These are phyloP conservation scores for Cetradonia linearis DNA, from an alignment of 495 filamentous ascomycete species.

Conservation along the genomic window DNA sequence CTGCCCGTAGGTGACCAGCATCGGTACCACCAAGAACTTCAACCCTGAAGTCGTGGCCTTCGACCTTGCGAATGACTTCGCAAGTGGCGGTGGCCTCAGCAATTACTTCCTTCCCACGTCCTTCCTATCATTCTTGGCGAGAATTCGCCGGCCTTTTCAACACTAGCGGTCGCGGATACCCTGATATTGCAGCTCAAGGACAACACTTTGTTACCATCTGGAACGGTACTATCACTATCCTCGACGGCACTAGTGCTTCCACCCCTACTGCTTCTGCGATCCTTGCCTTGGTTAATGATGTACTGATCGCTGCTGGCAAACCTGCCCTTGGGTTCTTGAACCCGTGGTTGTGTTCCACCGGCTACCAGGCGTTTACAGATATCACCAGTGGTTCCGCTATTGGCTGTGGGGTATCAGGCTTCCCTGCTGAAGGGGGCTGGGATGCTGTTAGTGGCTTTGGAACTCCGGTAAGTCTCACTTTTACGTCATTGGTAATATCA, in stretches of 20 bases:
- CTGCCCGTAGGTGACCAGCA: conserved; percentile 65
- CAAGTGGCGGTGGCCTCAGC: conserved; percentile 60
- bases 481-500: background rate
- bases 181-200: conserved; percentile 61
- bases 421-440: conserved; percentile 49
- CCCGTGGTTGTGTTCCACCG: conserved; percentile 57
- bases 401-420: conserved; percentile 47
- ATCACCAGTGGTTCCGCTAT: conserved; percentile 48
- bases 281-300: conserved; percentile 58
- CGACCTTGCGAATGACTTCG: conserved; percentile 31
- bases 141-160: conserved; percentile 47
- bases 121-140: conserved; percentile 46
- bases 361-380: conserved; percentile 49
- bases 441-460: conserved; percentile 53
- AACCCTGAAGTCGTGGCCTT: conserved; percentile 47
- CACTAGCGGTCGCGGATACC: conserved; percentile 55
- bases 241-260: conserved; percentile 57
- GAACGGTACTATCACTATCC: conserved; percentile 39
- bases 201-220: conserved; percentile 43
- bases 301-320: conserved; percentile 43
- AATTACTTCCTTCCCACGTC: conserved; percentile 53
- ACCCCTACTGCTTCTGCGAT: conserved; percentile 54
- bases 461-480: conserved; percentile 35
- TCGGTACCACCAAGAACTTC: conserved; percentile 52
- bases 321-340: conserved; percentile 62